Evolutionary conservation across 2,329 filamentous ascomycete genomes (phyloP).

Genomic region (Alternaria sp.): DNA sequence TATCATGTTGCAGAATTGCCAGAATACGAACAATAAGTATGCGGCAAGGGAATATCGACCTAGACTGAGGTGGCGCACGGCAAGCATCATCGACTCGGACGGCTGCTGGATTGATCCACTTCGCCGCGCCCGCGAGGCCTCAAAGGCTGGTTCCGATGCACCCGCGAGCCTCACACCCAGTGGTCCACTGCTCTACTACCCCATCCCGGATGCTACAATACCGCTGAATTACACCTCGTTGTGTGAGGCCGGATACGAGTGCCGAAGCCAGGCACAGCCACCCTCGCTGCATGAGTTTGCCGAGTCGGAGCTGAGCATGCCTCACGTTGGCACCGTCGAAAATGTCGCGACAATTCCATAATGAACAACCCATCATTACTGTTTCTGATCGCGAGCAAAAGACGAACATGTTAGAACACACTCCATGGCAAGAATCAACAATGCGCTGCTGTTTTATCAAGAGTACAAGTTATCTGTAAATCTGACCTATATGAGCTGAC

Average conservation of each 20-base stretch:
- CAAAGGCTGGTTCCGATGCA: neutral
- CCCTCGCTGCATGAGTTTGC: neutral
- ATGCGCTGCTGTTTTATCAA: neutral
- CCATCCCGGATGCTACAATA: neutral
- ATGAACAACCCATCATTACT: neutral
- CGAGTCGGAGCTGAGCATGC: neutral
- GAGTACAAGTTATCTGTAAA: neutral
- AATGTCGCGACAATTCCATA: neutral
- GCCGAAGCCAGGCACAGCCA: neutral
- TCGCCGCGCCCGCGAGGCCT: neutral
- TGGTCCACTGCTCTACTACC: neutral
- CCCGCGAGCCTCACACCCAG: neutral
- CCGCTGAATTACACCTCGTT: neutral
- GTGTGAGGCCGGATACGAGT: neutral
- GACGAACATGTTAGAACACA: neutral
- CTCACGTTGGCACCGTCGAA: neutral
- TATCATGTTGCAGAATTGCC: slow-evolving; percentile 5
- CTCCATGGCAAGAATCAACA: neutral
- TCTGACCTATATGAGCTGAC: neutral
- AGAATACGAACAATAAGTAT: neutral
- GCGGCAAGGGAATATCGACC: neutral
- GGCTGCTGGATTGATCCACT: neutral
- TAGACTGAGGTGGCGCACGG: neutral
- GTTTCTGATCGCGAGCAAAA: neutral
- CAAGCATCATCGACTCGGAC: slow-evolving; percentile 6